A percentile compares a stretch with the other conserved stretches of the same genome.
Conservation (phyloP, 2,329 filamentous ascomycete genomes). For the Apiospora koreana region DNA sequence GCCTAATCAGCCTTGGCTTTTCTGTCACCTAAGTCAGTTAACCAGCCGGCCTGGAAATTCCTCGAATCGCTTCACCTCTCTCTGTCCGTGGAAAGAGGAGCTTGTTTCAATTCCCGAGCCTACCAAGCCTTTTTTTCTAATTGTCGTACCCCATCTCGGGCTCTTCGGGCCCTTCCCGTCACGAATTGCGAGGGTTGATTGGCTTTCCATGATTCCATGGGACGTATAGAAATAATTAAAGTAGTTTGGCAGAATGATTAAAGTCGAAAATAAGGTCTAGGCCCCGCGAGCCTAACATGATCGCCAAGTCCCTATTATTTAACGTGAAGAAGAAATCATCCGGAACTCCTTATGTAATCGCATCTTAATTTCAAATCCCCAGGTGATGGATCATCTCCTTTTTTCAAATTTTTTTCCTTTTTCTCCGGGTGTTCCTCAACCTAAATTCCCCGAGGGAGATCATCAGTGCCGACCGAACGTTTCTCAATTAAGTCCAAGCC, state of each 20-base stretch:
- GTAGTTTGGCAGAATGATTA: background rate
- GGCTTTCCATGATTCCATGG: background rate
- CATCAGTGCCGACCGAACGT: background rate
- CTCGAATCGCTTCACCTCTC: background rate
- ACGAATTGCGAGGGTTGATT: background rate
- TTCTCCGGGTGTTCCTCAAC: background rate
- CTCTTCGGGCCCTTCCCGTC: background rate
- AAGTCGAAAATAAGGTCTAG: background rate
- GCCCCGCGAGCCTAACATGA: background rate
- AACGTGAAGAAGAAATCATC: background rate
- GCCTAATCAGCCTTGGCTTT: constrained; percentile 3
- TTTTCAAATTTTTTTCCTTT: background rate
- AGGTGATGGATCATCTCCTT: background rate
- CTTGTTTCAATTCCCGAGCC: background rate
- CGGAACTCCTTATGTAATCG: background rate
- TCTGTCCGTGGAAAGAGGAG: background rate
- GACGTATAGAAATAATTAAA: background rate
- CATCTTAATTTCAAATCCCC: background rate
- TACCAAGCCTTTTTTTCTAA: background rate
- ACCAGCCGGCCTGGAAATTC: background rate
- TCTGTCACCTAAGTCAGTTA: background rate
- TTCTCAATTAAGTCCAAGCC: background rate
- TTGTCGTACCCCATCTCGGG: background rate
- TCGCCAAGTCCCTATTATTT: background rate
- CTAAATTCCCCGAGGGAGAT: background rate